A percentile compares a stretch with the other conserved stretches of the same genome.
phyloP scores from a whole-genome alignment of 208 protist species.

The Leishmania mexicana region DNA sequence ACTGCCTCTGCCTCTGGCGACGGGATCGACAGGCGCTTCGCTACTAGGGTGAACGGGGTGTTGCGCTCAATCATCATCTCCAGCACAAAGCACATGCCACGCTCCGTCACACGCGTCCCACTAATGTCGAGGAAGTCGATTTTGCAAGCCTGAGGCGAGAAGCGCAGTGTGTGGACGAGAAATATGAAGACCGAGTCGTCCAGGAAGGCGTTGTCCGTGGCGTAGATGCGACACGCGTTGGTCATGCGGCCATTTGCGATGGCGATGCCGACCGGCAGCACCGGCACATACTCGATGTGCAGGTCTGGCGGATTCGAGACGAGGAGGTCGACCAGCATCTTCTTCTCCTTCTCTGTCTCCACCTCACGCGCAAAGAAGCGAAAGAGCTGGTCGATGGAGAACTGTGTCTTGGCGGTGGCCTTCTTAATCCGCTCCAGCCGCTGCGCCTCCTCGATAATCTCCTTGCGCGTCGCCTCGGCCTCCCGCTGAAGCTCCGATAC shows the following conservation, averaged over 20 bases:
- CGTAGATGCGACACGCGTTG: constrained; percentile 62
- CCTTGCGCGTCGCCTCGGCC: constrained; percentile 57
- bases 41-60: constrained; percentile 67
- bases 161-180: constrained; percentile 80
- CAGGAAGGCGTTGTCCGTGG: constrained; percentile 54
- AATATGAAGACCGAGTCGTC: constrained; percentile 78
- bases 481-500: constrained; percentile 84
- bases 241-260: constrained; percentile 80
- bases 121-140: constrained; percentile 86
- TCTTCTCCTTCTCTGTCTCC: constrained; percentile 66
- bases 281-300: constrained; percentile 62
- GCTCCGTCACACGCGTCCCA: constrained; percentile 69
- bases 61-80: constrained; percentile 81
- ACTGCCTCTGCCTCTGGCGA: constrained; percentile 23
- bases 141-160: constrained; percentile 69
- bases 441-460: constrained; percentile 68
- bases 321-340: constrained; percentile 64
- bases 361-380: constrained; percentile 78
- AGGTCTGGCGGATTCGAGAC: constrained; percentile 65
- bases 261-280: constrained; percentile 70
- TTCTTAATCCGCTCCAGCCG: constrained; percentile 73
- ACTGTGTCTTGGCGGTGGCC: constrained; percentile 62
- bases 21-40: constrained; percentile 44
- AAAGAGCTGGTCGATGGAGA: constrained; percentile 79
- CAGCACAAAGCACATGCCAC: constrained; percentile 78